Base-by-base conservation (phyloP, 2,329 filamentous ascomycete genomes). In the Trichoderma semiorbis region DNA sequence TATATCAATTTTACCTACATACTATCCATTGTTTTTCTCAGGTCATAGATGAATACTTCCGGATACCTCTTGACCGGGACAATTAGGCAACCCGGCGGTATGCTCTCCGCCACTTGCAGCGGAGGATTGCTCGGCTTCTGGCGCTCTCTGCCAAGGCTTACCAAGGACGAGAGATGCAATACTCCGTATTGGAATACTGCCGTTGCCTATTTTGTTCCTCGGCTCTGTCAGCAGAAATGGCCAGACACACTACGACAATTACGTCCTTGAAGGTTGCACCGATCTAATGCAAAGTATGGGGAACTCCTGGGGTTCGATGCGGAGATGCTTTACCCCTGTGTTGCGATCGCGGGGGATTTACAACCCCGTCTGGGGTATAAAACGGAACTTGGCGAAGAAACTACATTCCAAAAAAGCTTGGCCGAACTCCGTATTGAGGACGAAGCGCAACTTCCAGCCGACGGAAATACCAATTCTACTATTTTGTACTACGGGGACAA, bases 231-330 rank as follows among this genome's bases (percentile, higher is more conserved):
- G 63, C 55, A 24, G 14, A 24, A 50, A 28, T 36, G 30, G 24
- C 47, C 34, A 67, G n/a, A 39, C 32, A 55, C 34, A 53, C 53
- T 69, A 60, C 36, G 34, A 47, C 32, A 36, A 28, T 21, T 24
- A 43, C 34, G 34, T 47, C 32, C 10, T 60, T 47, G 36, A 26
- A 36, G 36, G 55, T 69, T 60, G n/a, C 66, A 69, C 36, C 55
- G 66, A 69, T 69, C 66, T 61, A 61, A 69, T 69, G 55, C 66
- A 60, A 30, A 43, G 14, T 50, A 69, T 50, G 66, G 66, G 55
- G 55, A 61, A 18, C 14, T 30, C 28, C 26, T 69, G 55, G 66
- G 66, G 55, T 61, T 58, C n/a, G 21, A 69, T 69, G 66, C 55
- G 66, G 66, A 61, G 66, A 61, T 34, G 36, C 11, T 30, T 18